Evolutionary conservation across 177 flowering plant genomes (phyloP), one percentile per base, ranked within the genome.

Genomic region (Vitis hybrid): DNA sequence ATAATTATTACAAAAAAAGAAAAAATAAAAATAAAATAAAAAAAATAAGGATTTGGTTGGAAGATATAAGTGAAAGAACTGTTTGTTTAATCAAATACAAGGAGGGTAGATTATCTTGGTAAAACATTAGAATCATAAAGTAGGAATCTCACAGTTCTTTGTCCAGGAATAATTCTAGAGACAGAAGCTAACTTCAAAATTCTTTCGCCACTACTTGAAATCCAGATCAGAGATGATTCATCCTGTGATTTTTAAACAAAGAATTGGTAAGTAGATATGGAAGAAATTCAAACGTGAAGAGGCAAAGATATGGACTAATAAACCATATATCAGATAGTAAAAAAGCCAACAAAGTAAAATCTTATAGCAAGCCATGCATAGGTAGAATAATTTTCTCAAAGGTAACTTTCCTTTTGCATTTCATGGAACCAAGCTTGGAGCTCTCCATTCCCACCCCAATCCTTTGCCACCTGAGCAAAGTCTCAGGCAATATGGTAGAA

Each of bases 161-260:
- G 99, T 74, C 99, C 99, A 75, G 97, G 97, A 70, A 95, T 82
- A 69, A 91, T 88, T 84, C 85, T 88, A 52, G 96, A 87, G 61
- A 95, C 94, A 60, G 92, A 85, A 70, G 95, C 77, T 82, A 95
- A 76, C 87, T 93, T 95, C 83, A 95, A 80, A 76, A 76, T 85
- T 79, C 84, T 89, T 80, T 91, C 99, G 57, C 86, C 94, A 64
- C 87, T 83, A 75, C 85, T 84, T 70, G 99, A 91, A 58, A 91
- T 72, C 99, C 99, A 95, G 62, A 95, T 89, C 81, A 95, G 85
- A 73, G 94, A 81, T 68, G 93, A 82, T 75, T 89, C 98, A 74
- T 95, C 98, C 99, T 95, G 85, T 35, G 52, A 74, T 69, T 78
- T 71, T 40, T 3, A 65, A 40, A 75, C 18, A 46, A 4, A 17